These are phyloP conservation scores for Lyophyllum semitale DNA, from an alignment of 768 basidiomycete genomes.

Conservation along the genomic window DNA sequence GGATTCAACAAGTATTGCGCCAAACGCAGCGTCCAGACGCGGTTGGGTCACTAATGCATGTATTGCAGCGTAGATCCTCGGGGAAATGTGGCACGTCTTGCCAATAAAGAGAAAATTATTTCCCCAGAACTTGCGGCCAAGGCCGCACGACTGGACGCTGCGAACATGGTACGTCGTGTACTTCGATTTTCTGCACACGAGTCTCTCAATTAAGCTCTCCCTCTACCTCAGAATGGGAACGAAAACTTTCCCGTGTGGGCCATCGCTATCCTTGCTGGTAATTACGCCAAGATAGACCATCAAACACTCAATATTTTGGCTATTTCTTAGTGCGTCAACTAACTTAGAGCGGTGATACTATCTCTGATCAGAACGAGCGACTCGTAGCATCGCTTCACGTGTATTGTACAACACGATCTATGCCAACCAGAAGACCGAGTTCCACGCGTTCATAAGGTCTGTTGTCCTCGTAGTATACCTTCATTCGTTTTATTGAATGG, in stretches of 20 bases:
- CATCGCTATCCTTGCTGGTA: constrained; percentile 20
- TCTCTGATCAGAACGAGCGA: neutral
- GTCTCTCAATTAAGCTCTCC: neutral
- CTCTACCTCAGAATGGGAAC: constrained; percentile 25
- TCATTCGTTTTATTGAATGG: neutral
- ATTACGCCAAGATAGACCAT: constrained; percentile 12
- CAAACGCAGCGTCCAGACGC: neutral
- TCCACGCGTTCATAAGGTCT: constrained; percentile 14
- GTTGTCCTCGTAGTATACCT: neutral
- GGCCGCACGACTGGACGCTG: constrained; percentile 20
- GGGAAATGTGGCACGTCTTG: constrained; percentile 17
- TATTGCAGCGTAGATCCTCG: constrained; percentile 19
- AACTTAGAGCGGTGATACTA: neutral
- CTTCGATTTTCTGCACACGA: neutral
- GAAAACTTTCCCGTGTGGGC: constrained; percentile 31
- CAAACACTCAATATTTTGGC: constrained; percentile 28
- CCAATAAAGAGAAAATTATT: constrained; percentile 16
- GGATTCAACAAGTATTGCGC: constrained; percentile 28
- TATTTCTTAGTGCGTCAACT: constrained; percentile 25
- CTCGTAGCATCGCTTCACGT: constrained; percentile 21
- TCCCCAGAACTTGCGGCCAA: constrained; percentile 18
- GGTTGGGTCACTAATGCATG: neutral
- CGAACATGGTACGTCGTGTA: constrained; percentile 20
- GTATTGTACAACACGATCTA: constrained; percentile 31
- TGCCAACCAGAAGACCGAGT: constrained; percentile 22